Evolutionary conservation across 768 basidiomycete genomes (phyloP).

Genomic region (Xerocomellus chrysenteron): DNA sequence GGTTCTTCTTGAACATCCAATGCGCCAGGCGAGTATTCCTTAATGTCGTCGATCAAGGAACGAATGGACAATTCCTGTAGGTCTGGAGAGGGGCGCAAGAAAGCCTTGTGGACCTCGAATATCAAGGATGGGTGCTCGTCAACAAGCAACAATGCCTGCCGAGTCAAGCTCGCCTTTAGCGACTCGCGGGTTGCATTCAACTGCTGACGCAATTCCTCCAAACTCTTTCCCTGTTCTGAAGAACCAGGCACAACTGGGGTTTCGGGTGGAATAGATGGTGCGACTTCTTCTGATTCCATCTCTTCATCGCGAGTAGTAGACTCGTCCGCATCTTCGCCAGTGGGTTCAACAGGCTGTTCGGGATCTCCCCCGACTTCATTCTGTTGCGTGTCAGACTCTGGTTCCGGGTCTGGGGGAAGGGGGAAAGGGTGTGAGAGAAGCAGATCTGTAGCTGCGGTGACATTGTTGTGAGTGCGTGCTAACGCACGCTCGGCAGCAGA

Average conservation of each 20-base stretch:
- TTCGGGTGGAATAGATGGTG: conserved; percentile 18
- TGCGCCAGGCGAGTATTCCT: conserved; percentile 59
- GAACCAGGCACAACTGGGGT: conserved; percentile 7
- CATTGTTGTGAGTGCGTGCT: conserved; percentile 81
- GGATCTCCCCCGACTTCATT: conserved; percentile 12
- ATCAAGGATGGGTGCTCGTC: conserved; percentile 86
- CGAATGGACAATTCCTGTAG: conserved; percentile 67
- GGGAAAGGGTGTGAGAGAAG: conserved; percentile 82
- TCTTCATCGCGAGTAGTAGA: conserved; percentile 27
- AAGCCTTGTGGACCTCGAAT: conserved; percentile 84
- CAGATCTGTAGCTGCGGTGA: conserved; percentile 84
- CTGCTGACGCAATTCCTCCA: conserved; percentile 64
- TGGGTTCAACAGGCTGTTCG: conserved; percentile 31
- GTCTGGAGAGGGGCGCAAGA: conserved; percentile 60
- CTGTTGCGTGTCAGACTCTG: conserved; percentile 23
- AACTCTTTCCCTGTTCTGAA: conserved; percentile 38
- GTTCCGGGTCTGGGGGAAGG: conserved; percentile 63
- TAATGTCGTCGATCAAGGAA: conserved; percentile 76
- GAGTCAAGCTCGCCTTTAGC: conserved; percentile 61
- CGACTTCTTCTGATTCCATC: conserved; percentile 25
- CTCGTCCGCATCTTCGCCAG: conserved; percentile 26
- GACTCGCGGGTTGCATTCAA: conserved; percentile 66
- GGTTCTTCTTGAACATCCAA: conserved; percentile 73
- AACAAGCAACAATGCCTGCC: conserved; percentile 72
- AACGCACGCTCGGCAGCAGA: conserved; percentile 83